phyloP scores from a whole-genome alignment of 2,329 filamentous ascomycete species.

The Sclerotinia sclerotiorum region DNA sequence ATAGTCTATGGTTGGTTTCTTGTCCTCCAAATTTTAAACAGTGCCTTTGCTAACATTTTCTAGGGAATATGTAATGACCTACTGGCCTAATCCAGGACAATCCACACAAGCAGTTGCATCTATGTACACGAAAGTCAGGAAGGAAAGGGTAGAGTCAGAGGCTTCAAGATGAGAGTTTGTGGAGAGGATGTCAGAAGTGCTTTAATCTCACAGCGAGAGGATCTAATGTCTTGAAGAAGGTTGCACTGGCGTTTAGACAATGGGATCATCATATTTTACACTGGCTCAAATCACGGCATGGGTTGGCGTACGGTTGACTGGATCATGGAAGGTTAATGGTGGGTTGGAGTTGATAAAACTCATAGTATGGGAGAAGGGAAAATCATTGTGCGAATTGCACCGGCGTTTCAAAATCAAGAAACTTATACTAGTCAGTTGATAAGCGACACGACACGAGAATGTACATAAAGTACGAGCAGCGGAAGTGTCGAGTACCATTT shows the following conservation, averaged over 20 bases:
- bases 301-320: constrained; percentile 12
- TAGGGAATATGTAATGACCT: constrained; percentile 40
- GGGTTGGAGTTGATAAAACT: constrained; percentile 15
- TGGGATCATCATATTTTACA: constrained; percentile 11
- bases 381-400: constrained; percentile 12
- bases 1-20: constrained; percentile 39
- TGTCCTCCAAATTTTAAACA: not conserved
- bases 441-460: constrained; percentile 13
- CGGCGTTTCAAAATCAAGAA: constrained; percentile 15
- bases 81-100: constrained; percentile 38
- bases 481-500: not conserved
- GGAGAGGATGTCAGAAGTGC: not conserved
- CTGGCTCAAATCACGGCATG: constrained; percentile 16
- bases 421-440: constrained; percentile 6
- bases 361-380: constrained; percentile 9
- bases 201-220: constrained; percentile 3
- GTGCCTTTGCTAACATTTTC: constrained; percentile 26
- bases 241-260: constrained; percentile 19
- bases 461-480: constrained; percentile 3
- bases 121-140: constrained; percentile 39
- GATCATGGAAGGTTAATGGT: not conserved
- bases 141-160: constrained; percentile 20
- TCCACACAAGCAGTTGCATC: constrained; percentile 32
- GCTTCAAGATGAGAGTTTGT: constrained; percentile 9
- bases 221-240: constrained; percentile 13